phyloP scores from a whole-genome alignment of 257 asterid species.

The Solanum medicagineum region DNA sequence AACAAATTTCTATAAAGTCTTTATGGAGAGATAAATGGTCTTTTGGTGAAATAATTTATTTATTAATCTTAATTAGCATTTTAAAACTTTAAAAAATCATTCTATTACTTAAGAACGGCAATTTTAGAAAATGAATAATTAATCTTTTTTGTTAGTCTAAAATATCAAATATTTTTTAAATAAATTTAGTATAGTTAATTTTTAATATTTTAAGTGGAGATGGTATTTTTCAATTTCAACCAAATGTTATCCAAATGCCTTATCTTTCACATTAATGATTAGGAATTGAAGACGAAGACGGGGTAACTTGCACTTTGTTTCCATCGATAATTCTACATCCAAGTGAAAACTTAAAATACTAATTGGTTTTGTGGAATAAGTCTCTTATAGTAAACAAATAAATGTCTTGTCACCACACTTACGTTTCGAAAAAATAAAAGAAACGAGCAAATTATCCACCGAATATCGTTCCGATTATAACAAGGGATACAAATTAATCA shows the following conservation, averaged over 20 bases:
- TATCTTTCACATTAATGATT: background rate
- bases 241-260: background rate
- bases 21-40: background rate
- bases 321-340: background rate
- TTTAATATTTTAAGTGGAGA: background rate
- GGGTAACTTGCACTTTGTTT: background rate
- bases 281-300: background rate
- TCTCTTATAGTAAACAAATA: background rate
- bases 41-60: background rate
- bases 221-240: background rate
- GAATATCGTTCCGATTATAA: too few species aligned
- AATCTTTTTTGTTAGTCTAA: background rate
- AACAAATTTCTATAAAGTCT: background rate
- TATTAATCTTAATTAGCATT: background rate
- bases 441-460: too few species aligned
- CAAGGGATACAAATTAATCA: too few species aligned
- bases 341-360: background rate
- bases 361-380: background rate
- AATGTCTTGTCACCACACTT: background rate
- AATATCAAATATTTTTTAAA: background rate
- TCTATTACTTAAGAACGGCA: background rate
- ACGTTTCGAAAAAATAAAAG: background rate
- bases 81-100: background rate
- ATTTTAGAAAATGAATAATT: background rate
- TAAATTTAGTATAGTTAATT: background rate